phyloP scores from a whole-genome alignment of 2,329 filamentous ascomycete genomes.

The Leptographium lundbergii region DNA sequence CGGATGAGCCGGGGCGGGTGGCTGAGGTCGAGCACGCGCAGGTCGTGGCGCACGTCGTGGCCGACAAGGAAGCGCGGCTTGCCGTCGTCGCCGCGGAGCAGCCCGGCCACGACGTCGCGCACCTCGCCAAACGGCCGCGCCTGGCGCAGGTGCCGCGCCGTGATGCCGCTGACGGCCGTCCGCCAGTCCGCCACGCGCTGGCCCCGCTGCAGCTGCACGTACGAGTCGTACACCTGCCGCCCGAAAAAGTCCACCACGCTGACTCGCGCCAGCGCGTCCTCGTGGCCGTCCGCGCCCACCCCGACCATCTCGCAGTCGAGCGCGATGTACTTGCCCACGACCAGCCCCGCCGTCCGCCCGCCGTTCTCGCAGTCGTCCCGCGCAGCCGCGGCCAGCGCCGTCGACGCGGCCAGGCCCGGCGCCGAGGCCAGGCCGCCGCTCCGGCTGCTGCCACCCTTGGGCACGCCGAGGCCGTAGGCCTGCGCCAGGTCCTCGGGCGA shows the following conservation, averaged over 20 bases:
- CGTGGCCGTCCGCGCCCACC: slow-evolving; percentile 55
- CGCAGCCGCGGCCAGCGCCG: neutral
- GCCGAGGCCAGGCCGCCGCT: neutral
- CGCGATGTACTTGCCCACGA: slow-evolving; percentile 79
- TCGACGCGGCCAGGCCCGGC: neutral
- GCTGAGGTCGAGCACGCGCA: slow-evolving; percentile 62
- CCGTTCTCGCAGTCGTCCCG: slow-evolving; percentile 40
- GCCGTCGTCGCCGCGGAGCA: slow-evolving; percentile 41
- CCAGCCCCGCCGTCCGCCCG: slow-evolving; percentile 46
- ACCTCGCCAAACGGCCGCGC: slow-evolving; percentile 66
- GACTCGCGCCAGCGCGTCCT: slow-evolving; percentile 71
- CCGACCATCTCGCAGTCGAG: slow-evolving; percentile 99
- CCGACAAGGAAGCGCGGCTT: slow-evolving; percentile 57
- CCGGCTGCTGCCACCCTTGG: neutral
- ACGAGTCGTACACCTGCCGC: slow-evolving; percentile 86
- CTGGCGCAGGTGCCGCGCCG: slow-evolving; percentile 55
- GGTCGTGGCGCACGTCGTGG: slow-evolving; percentile 70
- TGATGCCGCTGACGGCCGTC: slow-evolving; percentile 73
- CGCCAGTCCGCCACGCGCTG: slow-evolving; percentile 82
- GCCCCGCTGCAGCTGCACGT: slow-evolving; percentile 63
- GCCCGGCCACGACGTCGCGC: slow-evolving; percentile 54
- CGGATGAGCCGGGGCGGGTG: slow-evolving; percentile 70
- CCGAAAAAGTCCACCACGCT: slow-evolving; percentile 92
- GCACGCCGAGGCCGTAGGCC: slow-evolving; percentile 45
- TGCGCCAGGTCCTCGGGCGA: slow-evolving; percentile 47